Percentiles rank a stretch among this genome's conserved stretches.
Conservation (phyloP, 2,329 filamentous ascomycete species). For the Arthroderma sp. region DNA sequence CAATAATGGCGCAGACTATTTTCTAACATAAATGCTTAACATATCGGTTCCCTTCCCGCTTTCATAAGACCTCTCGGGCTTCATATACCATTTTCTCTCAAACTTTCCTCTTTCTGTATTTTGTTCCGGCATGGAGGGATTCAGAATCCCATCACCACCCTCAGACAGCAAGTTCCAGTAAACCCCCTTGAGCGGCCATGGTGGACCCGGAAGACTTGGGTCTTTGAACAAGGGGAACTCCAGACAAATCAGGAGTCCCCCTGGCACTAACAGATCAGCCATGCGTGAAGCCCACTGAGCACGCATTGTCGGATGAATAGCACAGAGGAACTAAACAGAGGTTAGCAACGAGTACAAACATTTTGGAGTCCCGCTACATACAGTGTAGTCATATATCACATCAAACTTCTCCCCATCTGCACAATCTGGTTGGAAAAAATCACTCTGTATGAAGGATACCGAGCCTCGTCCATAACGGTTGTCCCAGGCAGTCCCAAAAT, state of each 20-base stretch:
- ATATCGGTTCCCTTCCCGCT: slow-evolving; percentile 22
- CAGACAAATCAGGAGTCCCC: slow-evolving; percentile 43
- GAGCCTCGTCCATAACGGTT: no score
- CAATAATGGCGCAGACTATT: no score
- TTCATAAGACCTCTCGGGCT: slow-evolving; percentile 22
- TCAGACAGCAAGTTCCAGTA: slow-evolving; percentile 22
- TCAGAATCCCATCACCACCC: slow-evolving; percentile 16
- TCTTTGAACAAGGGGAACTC: slow-evolving; percentile 32
- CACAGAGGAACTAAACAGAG: slow-evolving; percentile 44
- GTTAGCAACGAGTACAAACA: no score
- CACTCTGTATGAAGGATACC: no score
- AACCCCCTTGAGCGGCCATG: slow-evolving; percentile 27
- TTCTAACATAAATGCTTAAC: slow-evolving; percentile 19
- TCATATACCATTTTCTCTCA: slow-evolving; percentile 12
- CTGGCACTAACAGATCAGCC: slow-evolving; percentile 35
- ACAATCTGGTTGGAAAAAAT: no score
- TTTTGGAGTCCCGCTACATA: slow-evolving; percentile 20
- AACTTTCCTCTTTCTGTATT: no score
- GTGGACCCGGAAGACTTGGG: slow-evolving; percentile 23
- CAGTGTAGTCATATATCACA: slow-evolving; percentile 51
- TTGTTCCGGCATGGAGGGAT: no score
- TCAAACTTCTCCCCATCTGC: slow-evolving; percentile 33
- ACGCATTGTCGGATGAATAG: slow-evolving; percentile 41
- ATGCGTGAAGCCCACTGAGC: slow-evolving; percentile 43
- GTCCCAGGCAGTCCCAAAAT: no score